Base-by-base conservation (phyloP, 1,284 basidiomycete species). In the Cutaneotrichosporon sp. region DNA sequence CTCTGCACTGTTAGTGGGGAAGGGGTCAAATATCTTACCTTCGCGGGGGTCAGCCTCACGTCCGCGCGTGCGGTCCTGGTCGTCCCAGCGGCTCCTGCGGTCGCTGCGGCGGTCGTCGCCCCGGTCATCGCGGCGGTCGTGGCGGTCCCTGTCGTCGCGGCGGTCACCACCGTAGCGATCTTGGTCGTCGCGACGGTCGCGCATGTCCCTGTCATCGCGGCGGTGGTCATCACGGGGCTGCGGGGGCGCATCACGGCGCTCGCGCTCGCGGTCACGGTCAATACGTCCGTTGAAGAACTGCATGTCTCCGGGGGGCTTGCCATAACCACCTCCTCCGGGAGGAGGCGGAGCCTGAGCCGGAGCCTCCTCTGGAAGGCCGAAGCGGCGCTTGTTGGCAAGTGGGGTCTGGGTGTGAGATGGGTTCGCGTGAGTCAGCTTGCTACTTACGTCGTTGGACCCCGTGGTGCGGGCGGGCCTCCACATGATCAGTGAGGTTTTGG, bases 341-440 rank as follows among this genome's bases (percentile, higher is more conserved):
- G 57, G 53, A 2, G 60, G 87, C 34, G 86, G 86, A 5, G 18
- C 42, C 18, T 16, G 42, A 32, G 81, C 42, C 18, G 42, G 42
- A 32, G 81, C 83, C 56, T 81, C 78, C 62, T 77, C 78, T 38
- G 90, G 89, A 56, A 91, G 88, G 61, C 92, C 92, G 81, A 95
- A 95, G 63, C 92, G 89, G 75, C 92, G 89, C 75, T 90, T 88
- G 74, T 88, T 86, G 60, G 90, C 91, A 18, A 83, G 69, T 9
- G 82, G 82, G 8, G 77, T 74, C 79, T 81, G 70, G 51, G 30
- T 34, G 51, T n/a, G 30, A 30, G 49, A 30, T 38, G 47, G 51
- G 14, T 50, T 26, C 22, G 22, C 5, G 49, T 50, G 22, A 50
- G 11, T 50, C 49, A 50, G 49, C 49, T 13, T 11, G 22, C 10